Conservation (phyloP, 1,284 basidiomycete genomes). For the Hemileia vastatrix region DNA sequence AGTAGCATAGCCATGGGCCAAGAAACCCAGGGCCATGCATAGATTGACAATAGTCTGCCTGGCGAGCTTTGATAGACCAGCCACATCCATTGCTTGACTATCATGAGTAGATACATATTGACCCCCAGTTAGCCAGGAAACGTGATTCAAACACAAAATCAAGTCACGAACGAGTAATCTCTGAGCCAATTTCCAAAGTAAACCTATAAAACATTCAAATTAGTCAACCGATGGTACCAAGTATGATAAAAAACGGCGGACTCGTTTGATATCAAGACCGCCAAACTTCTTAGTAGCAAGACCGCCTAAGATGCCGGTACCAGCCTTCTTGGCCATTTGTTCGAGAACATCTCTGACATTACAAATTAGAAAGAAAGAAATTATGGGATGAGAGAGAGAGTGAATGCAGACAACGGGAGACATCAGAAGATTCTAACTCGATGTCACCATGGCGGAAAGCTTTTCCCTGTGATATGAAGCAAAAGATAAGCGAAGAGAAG, state of each 20-base stretch:
- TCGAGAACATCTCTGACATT: slow-evolving; percentile 31
- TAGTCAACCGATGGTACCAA: not conserved
- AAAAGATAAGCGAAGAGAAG: not conserved
- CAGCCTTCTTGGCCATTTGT: slow-evolving; percentile 25
- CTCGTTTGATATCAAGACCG: slow-evolving; percentile 33
- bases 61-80: slow-evolving; percentile 21
- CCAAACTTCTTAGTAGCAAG: slow-evolving; percentile 31
- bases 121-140: not conserved
- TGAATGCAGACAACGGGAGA: slow-evolving; percentile 2
- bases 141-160: not conserved
- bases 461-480: slow-evolving; percentile 6
- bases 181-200: slow-evolving; percentile 25
- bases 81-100: slow-evolving; percentile 25
- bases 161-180: slow-evolving; percentile 18
- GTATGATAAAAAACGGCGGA: not conserved
- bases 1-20: slow-evolving; percentile 22
- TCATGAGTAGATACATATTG: not conserved
- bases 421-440: slow-evolving; percentile 21
- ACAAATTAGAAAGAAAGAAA: not conserved
- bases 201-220: slow-evolving; percentile 4
- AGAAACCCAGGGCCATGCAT: slow-evolving; percentile 20
- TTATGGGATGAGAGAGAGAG: not conserved
- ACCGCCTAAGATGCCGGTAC: slow-evolving; percentile 21
- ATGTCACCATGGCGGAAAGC: slow-evolving; percentile 36
- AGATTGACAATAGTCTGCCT: slow-evolving; percentile 22